Conservation (phyloP, 495 filamentous ascomycete genomes). For the Delitschia confertaspora region DNA sequence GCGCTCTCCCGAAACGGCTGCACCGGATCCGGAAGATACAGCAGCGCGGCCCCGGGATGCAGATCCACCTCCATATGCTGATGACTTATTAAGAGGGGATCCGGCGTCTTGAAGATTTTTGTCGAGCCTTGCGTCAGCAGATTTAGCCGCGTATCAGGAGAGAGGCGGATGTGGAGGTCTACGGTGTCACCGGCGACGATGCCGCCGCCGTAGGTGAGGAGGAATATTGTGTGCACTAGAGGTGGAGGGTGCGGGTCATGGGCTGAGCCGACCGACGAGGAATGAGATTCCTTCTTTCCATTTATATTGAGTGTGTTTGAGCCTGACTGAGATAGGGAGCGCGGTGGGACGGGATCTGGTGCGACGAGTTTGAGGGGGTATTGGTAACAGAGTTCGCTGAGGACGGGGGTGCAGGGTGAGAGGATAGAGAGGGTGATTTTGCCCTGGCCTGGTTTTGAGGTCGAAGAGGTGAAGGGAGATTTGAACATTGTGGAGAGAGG, state of each 20-base stretch:
- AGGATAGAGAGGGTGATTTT: conserved; percentile 62
- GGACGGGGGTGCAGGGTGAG: conserved; percentile 59
- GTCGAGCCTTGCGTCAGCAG: conserved; percentile 92
- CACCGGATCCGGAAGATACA: conserved; percentile 87
- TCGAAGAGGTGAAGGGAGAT: conserved; percentile 60
- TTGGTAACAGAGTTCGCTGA: conserved; percentile 72
- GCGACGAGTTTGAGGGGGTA: conserved; percentile 94
- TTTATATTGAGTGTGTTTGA: too few species aligned
- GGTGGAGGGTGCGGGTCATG: conserved; percentile 36
- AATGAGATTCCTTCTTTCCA: too few species aligned
- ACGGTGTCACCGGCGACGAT: conserved; percentile 80
- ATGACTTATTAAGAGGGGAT: conserved; percentile 48
- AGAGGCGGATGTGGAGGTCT: conserved; percentile 58
- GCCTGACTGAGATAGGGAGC: too few species aligned
- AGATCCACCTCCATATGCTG: conserved; percentile 62
- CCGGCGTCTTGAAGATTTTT: conserved; percentile 79
- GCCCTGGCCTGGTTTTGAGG: conserved; percentile 67
- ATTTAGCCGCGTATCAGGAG: conserved; percentile 56
- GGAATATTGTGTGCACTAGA: conserved; percentile 62
- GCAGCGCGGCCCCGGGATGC: conserved; percentile 55
- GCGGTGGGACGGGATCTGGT: conserved; percentile 41
- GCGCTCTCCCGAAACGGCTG: conserved; percentile 75
- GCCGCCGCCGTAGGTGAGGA: conserved; percentile 91
- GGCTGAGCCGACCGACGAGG: conserved; percentile 31
- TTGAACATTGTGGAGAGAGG: too few species aligned